phyloP scores from a whole-genome alignment of 768 basidiomycete species.

The Lactarius akahatsu region DNA sequence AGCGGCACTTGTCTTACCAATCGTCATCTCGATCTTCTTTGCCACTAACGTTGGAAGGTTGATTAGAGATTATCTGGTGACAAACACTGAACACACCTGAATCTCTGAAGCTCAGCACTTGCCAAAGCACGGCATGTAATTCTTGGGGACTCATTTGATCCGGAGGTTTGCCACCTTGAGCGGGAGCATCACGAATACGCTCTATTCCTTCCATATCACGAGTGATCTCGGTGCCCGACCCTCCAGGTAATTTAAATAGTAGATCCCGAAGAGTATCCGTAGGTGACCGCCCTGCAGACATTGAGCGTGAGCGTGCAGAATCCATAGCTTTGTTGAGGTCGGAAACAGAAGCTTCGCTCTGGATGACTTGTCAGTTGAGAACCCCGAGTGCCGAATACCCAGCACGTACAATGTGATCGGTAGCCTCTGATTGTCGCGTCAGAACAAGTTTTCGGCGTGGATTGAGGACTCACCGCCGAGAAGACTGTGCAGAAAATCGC shows the following conservation, averaged over 20 bases:
- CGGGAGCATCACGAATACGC: constrained; percentile 46
- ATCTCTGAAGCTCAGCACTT: constrained; percentile 83
- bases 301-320: constrained; percentile 54
- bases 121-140: constrained; percentile 78
- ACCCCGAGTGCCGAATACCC: background rate
- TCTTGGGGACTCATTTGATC: constrained; percentile 89
- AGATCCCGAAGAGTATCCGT: constrained; percentile 57
- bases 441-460: background rate
- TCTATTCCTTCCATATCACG: constrained; percentile 68
- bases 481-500: constrained; percentile 76
- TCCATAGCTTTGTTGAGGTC: constrained; percentile 81
- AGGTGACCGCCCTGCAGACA: constrained; percentile 38
- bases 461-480: constrained; percentile 56
- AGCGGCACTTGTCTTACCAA: constrained; percentile 46
- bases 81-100: constrained; percentile 45
- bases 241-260: constrained; percentile 62
- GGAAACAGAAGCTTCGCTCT: constrained; percentile 69
- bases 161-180: constrained; percentile 61
- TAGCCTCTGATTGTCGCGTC: constrained; percentile 47
- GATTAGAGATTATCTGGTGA: constrained; percentile 1
- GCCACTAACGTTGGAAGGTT: constrained; percentile 42
- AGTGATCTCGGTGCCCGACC: constrained; percentile 58
- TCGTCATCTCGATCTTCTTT: constrained; percentile 76
- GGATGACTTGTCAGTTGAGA: background rate
- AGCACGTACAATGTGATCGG: constrained; percentile 55